Conservation (phyloP, 495 filamentous ascomycete species). For the Aspergillus panamensis region DNA sequence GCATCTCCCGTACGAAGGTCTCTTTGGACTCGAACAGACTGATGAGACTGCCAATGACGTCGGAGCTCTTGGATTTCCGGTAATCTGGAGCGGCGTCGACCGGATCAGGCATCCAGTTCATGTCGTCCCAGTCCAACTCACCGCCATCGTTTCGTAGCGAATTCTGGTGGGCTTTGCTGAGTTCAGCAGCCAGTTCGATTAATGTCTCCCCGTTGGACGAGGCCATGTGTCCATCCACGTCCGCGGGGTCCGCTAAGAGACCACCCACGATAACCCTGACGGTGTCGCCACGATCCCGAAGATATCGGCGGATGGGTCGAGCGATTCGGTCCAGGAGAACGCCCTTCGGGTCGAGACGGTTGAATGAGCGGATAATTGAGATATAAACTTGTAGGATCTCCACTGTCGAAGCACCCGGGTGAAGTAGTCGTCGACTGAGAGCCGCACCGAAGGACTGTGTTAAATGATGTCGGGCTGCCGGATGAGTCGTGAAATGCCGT, state of each 20-base stretch:
- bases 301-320: constrained; percentile 75
- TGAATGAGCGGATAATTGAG: constrained; percentile 84
- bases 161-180: constrained; percentile 57
- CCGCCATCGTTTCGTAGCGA: constrained; percentile 52
- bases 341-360: constrained; percentile 83
- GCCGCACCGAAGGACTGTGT: constrained; percentile 67
- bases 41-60: constrained; percentile 89
- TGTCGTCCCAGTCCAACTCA: constrained; percentile 82
- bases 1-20: constrained; percentile 90
- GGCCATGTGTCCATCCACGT: constrained; percentile 37
- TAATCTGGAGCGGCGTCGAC: constrained; percentile 91
- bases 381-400: constrained; percentile 91
- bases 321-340: constrained; percentile 87
- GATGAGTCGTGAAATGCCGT: constrained; percentile 55
- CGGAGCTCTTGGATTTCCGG: constrained; percentile 78
- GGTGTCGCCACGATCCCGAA: constrained; percentile 92
- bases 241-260: constrained; percentile 65
- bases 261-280: constrained; percentile 83
- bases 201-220: constrained; percentile 50
- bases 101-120: constrained; percentile 88
- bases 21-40: constrained; percentile 82
- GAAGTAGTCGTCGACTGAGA: constrained; percentile 70
- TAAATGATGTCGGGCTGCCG: constrained; percentile 57
- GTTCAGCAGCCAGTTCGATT: constrained; percentile 70
- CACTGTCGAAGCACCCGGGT: constrained; percentile 83